These are phyloP conservation scores for Trichoderma pleuroti DNA, from an alignment of 2,329 filamentous ascomycete genomes.

Conservation along the genomic window DNA sequence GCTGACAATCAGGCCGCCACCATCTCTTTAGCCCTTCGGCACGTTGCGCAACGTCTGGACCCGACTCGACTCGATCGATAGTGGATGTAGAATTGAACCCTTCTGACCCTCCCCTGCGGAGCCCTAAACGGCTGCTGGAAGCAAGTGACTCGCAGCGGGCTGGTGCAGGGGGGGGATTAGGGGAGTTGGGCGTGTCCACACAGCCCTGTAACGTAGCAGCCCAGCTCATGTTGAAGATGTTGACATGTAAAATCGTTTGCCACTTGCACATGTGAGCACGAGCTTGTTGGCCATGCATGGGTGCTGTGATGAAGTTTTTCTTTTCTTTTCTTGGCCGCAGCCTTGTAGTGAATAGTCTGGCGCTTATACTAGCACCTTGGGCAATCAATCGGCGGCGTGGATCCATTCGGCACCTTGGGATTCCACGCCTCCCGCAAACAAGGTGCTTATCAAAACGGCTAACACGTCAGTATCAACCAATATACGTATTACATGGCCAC, in stretches of 20 bases:
- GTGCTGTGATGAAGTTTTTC: neutral
- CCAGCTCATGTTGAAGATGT: neutral
- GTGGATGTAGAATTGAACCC: neutral
- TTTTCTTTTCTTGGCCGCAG: neutral
- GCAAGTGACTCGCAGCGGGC: neutral
- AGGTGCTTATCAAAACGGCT: conserved; percentile 1
- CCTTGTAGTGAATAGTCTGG: neutral
- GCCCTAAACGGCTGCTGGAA: neutral
- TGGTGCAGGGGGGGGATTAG: neutral
- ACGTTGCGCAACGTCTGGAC: conserved; percentile 2
- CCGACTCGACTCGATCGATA: neutral
- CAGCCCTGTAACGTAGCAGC: neutral
- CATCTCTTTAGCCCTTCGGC: neutral
- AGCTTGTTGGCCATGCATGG: too few species aligned
- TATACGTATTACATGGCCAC: neutral
- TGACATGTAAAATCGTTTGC: neutral
- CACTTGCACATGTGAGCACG: neutral
- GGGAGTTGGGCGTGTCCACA: neutral
- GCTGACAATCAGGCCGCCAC: neutral
- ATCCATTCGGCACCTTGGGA: neutral
- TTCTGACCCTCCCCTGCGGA: neutral
- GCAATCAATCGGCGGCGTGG: neutral
- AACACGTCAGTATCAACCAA: neutral
- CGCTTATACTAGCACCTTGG: neutral
- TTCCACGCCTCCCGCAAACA: neutral